Conservation (phyloP, 305 asterid species). For the Striga hermonthica region DNA sequence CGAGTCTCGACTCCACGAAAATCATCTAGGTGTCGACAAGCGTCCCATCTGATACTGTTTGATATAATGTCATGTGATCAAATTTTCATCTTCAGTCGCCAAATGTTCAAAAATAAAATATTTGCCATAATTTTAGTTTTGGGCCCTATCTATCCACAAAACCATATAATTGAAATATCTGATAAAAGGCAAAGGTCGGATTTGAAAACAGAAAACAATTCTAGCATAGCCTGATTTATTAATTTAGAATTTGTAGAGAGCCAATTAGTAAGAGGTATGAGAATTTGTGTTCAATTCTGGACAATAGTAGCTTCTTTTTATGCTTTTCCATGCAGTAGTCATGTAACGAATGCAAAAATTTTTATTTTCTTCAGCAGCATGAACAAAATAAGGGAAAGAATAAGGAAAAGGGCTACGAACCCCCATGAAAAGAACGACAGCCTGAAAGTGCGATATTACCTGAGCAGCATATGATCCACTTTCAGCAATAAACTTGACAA, state of each 20-base stretch:
- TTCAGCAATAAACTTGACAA: conserved; percentile 40
- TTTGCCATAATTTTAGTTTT: not conserved
- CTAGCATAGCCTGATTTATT: not conserved
- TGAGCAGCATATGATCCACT: conserved; percentile 41
- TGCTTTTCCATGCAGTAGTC: conserved; percentile 11
- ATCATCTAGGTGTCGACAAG: conserved; percentile 36
- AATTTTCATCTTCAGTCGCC: conserved; percentile 8
- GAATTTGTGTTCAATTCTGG: not conserved
- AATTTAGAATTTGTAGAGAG: too few relatives aligned
- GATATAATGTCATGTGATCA: conserved; percentile 1
- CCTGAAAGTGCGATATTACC: conserved; percentile 34
- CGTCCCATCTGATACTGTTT: conserved; percentile 30
- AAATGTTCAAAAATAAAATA: not conserved
- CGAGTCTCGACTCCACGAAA: conserved; percentile 17
- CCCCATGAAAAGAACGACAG: not conserved
- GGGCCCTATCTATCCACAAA: not conserved
- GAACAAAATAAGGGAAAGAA: not conserved
- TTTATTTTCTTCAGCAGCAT: not conserved
- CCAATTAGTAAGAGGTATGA: too few relatives aligned
- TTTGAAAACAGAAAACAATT: not conserved
- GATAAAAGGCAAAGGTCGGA: too few relatives aligned
- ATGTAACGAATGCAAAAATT: not conserved
- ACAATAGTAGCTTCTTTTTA: not conserved
- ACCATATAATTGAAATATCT: too few relatives aligned
- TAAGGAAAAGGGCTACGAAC: conserved; percentile 2